phyloP scores from a whole-genome alignment of 2,329 filamentous ascomycete genomes.

The Monosporascus sp. region DNA sequence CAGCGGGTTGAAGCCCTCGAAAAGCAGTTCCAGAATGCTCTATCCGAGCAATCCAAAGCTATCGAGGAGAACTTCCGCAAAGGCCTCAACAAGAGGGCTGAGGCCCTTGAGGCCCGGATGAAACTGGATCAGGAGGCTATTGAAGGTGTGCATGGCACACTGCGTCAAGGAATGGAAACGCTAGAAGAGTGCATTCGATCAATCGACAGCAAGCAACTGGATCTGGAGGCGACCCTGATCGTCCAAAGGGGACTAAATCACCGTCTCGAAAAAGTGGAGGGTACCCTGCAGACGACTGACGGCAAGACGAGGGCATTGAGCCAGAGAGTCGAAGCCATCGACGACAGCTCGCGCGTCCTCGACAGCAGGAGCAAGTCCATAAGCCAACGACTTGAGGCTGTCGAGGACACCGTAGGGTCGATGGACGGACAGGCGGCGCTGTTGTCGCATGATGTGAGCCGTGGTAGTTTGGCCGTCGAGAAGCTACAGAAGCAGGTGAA shows the following conservation, averaged over 20 bases:
- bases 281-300: slow-evolving; percentile 13
- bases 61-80: slow-evolving; percentile 17
- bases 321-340: slow-evolving; percentile 20
- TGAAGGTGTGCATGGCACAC: slow-evolving; percentile 14
- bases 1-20: slow-evolving; percentile 12
- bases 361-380: slow-evolving; percentile 19
- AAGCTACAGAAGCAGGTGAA: slow-evolving; percentile 20
- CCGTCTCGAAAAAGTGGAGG: slow-evolving; percentile 18
- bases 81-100: slow-evolving; percentile 16
- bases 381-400: slow-evolving; percentile 19
- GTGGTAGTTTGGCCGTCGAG: slow-evolving; percentile 18
- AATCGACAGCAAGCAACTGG: slow-evolving; percentile 21
- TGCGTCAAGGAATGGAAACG: slow-evolving; percentile 17
- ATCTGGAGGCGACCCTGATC: slow-evolving; percentile 20
- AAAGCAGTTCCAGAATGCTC: slow-evolving; percentile 10
- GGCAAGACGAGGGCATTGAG: slow-evolving; percentile 12
- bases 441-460: slow-evolving; percentile 19
- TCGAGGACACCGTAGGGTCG: slow-evolving; percentile 18
- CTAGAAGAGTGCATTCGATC: slow-evolving; percentile 19
- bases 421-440: slow-evolving; percentile 20
- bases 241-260: slow-evolving; percentile 15
- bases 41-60: slow-evolving; percentile 10
- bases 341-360: slow-evolving; percentile 21
- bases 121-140: slow-evolving; percentile 21
- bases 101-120: slow-evolving; percentile 18